These are phyloP conservation scores for Eucalyptus guilfoylei DNA, from an alignment of 345 rosid species.

Conservation along the genomic window DNA sequence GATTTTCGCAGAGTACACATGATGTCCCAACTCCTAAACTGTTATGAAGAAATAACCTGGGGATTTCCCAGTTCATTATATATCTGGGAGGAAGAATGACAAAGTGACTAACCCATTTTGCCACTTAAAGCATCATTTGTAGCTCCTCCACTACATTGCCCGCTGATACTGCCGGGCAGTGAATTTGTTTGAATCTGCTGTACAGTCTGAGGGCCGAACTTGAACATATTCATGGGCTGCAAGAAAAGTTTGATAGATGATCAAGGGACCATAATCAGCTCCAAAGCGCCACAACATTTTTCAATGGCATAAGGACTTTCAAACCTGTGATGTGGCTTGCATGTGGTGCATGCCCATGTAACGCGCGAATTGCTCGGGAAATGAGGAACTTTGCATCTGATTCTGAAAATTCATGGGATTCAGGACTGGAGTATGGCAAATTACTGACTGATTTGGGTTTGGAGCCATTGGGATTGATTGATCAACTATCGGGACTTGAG, in stretches of 20 bases:
- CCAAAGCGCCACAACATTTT: neutral
- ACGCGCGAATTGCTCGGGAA: slow-evolving; percentile 31
- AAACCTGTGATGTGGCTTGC: slow-evolving; percentile 45
- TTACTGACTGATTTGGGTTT: slow-evolving; percentile 20
- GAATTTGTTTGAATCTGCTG: slow-evolving; percentile 13
- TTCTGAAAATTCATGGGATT: slow-evolving; percentile 24
- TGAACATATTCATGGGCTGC: slow-evolving; percentile 43
- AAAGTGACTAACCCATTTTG: neutral
- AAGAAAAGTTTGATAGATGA: neutral
- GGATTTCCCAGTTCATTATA: neutral
- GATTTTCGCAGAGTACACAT: neutral
- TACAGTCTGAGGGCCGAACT: slow-evolving; percentile 22
- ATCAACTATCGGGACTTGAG: slow-evolving; percentile 31
- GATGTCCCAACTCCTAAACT: neutral
- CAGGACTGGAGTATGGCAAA: slow-evolving; percentile 24
- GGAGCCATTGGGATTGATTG: slow-evolving; percentile 23
- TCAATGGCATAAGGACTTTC: neutral
- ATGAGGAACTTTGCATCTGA: slow-evolving; percentile 21
- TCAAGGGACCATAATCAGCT: neutral
- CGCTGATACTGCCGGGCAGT: slow-evolving; percentile 2
- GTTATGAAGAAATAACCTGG: neutral
- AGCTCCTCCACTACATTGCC: slow-evolving; percentile 3
- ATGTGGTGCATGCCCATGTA: slow-evolving; percentile 34
- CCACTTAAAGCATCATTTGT: slow-evolving; percentile 16
- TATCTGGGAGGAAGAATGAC: neutral